Conservation (phyloP, 1,139 yeast genomes). For the Blastobotrys illinoisensis region DNA sequence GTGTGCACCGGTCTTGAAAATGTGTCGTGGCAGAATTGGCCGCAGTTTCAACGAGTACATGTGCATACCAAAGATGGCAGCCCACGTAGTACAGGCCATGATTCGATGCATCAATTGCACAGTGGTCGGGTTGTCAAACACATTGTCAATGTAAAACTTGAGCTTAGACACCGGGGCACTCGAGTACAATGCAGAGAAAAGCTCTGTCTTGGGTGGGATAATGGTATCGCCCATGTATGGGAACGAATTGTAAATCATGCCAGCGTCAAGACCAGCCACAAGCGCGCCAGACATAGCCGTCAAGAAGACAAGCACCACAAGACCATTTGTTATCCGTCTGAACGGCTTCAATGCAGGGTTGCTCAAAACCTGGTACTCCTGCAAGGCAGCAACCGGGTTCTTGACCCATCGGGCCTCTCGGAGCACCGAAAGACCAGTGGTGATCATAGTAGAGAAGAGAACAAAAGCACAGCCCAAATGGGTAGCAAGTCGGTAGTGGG, state of each 20-base stretch:
- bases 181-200: slow-evolving; percentile 66
- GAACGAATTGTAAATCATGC: slow-evolving; percentile 89
- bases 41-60: slow-evolving; percentile 48
- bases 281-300: slow-evolving; percentile 97
- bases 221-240: slow-evolving; percentile 87
- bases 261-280: slow-evolving; percentile 98
- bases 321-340: slow-evolving; percentile 48
- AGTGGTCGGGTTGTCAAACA: slow-evolving; percentile 92
- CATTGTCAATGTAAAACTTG: slow-evolving; percentile 86
- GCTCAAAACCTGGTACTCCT: slow-evolving; percentile 47
- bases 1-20: slow-evolving; percentile 52
- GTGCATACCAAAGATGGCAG: slow-evolving; percentile 58
- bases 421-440: slow-evolving; percentile 81
- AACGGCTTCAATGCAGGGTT: slow-evolving; percentile 55
- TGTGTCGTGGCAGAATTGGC: slow-evolving; percentile 54
- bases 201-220: slow-evolving; percentile 65
- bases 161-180: slow-evolving; percentile 33
- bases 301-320: slow-evolving; percentile 65
- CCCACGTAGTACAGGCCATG: slow-evolving; percentile 77
- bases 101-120: slow-evolving; percentile 90
- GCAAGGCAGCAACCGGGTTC: slow-evolving; percentile 50
- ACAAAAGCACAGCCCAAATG: slow-evolving; percentile 92
- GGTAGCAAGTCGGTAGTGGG: slow-evolving; percentile 90
- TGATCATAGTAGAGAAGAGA: slow-evolving; percentile 81
- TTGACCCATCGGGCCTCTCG: slow-evolving; percentile 67